phyloP scores from a whole-genome alignment of 352 stramenopile species.

The Globisporangium carolinianum region DNA sequence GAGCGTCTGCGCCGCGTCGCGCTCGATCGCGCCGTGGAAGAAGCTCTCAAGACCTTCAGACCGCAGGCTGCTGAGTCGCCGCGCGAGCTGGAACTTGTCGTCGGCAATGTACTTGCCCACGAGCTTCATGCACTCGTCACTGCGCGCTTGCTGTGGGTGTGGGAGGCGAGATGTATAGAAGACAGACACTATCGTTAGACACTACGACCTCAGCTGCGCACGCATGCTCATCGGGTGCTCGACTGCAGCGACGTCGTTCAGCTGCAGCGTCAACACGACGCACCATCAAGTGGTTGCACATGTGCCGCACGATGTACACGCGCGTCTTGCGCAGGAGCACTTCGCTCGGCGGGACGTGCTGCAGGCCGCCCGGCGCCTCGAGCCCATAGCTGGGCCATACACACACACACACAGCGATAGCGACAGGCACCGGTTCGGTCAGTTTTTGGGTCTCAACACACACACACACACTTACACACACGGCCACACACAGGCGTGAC shows the following conservation, averaged over 20 bases:
- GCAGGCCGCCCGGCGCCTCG: slow-evolving; percentile 18
- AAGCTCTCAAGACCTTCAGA: slow-evolving; percentile 62
- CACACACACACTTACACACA: background rate
- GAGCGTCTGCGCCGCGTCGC: slow-evolving; percentile 30
- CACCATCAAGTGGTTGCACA: slow-evolving; percentile 71
- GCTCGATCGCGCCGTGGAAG: slow-evolving; percentile 69
- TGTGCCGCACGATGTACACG: slow-evolving; percentile 73
- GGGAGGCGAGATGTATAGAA: background rate
- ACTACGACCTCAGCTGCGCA: no score
- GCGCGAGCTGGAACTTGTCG: slow-evolving; percentile 62
- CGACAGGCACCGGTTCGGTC: background rate
- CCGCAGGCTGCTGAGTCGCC: slow-evolving; percentile 44
- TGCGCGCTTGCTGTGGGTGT: slow-evolving; percentile 36
- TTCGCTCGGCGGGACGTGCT: slow-evolving; percentile 11
- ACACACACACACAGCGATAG: background rate
- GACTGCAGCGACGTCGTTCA: no score
- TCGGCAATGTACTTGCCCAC: slow-evolving; percentile 45
- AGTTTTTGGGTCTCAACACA: background rate
- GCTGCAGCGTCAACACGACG: background rate
- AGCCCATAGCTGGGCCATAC: slow-evolving; percentile 41
- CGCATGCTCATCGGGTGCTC: no score
- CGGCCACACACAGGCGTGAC: slow-evolving; percentile 3
- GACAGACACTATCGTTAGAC: background rate
- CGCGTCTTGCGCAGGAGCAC: slow-evolving; percentile 21
- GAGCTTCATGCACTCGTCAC: slow-evolving; percentile 48